Evolutionary conservation across 768 basidiomycete species (phyloP).

Genomic region (Boletus reticuloceps): DNA sequence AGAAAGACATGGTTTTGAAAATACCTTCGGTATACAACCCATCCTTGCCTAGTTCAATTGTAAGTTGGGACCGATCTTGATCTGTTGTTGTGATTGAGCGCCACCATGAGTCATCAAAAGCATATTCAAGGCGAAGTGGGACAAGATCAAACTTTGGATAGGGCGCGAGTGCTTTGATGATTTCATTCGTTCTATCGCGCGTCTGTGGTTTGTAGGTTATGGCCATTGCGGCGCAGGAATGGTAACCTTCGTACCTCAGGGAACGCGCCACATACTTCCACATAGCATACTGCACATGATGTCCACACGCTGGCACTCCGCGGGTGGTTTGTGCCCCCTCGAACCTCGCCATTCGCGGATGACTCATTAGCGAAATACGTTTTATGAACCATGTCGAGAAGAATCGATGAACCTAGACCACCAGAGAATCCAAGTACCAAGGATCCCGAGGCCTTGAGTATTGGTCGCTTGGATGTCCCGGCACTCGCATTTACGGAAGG

Average conservation of each 20-base stretch:
- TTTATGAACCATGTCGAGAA: conserved; percentile 64
- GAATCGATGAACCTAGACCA: conserved; percentile 69
- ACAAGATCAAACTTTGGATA: conserved; percentile 57
- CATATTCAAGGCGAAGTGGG: conserved; percentile 66
- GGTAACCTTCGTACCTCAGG: conserved; percentile 47
- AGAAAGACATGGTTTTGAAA: not conserved
- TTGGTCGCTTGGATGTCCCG: conserved; percentile 54
- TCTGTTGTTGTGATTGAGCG: conserved; percentile 37
- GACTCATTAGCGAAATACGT: conserved; percentile 47
- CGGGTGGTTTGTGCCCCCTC: conserved; percentile 66
- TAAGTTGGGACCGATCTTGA: conserved; percentile 27
- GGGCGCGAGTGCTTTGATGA: conserved; percentile 43
- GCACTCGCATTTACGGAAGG: conserved; percentile 58
- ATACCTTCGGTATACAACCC: conserved; percentile 38
- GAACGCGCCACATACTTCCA: conserved; percentile 63
- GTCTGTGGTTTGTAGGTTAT: conserved; percentile 38
- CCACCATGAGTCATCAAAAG: conserved; percentile 74
- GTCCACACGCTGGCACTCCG: conserved; percentile 61
- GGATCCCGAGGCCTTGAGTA: conserved; percentile 65
- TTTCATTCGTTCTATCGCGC: conserved; percentile 52
- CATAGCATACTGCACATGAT: conserved; percentile 61
- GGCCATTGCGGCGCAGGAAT: not conserved
- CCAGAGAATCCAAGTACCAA: conserved; percentile 75
- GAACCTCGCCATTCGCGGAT: conserved; percentile 28
- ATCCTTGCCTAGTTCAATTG: conserved; percentile 53